Evolutionary conservation across 805 yeast species (phyloP).

Genomic region (Metschnikowia lochheadii): DNA sequence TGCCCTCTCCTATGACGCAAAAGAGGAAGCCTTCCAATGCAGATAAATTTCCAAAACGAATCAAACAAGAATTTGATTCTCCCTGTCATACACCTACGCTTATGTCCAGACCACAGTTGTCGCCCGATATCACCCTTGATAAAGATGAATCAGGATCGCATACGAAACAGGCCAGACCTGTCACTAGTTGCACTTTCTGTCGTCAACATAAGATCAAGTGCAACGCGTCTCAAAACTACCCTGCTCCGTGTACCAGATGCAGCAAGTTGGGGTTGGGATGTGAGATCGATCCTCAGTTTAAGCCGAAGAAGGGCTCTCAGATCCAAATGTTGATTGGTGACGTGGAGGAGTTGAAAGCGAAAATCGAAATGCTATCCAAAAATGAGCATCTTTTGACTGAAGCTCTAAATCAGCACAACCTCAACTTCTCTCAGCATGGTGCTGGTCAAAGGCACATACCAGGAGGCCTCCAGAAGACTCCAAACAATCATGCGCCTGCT

Average conservation of each 20-base stretch:
- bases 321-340: constrained; percentile 80
- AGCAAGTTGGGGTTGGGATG: constrained; percentile 74
- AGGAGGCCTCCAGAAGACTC: constrained; percentile 7
- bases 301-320: constrained; percentile 90
- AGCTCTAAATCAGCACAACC: constrained; percentile 48
- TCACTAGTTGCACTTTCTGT: constrained; percentile 90
- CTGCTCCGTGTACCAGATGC: constrained; percentile 80
- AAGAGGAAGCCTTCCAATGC: constrained; percentile 17
- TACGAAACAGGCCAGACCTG: constrained; percentile 56
- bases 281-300: constrained; percentile 85
- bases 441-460: constrained; percentile 5
- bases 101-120: constrained; percentile 5
- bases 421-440: constrained; percentile 20
- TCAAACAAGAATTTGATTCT: constrained; percentile 8
- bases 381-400: constrained; percentile 67
- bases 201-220: constrained; percentile 93
- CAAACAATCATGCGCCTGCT: constrained; percentile 9
- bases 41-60: constrained; percentile 12
- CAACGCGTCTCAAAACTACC: constrained; percentile 81
- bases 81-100: constrained; percentile 3
- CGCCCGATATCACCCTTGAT: neutral
- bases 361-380: constrained; percentile 59
- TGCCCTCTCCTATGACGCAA: constrained; percentile 14
- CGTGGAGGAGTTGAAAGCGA: constrained; percentile 71
- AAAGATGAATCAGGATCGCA: constrained; percentile 3